These are phyloP conservation scores for Porpolomopsis calyptriformis DNA, from an alignment of 768 basidiomycete species.

Conservation along the genomic window DNA sequence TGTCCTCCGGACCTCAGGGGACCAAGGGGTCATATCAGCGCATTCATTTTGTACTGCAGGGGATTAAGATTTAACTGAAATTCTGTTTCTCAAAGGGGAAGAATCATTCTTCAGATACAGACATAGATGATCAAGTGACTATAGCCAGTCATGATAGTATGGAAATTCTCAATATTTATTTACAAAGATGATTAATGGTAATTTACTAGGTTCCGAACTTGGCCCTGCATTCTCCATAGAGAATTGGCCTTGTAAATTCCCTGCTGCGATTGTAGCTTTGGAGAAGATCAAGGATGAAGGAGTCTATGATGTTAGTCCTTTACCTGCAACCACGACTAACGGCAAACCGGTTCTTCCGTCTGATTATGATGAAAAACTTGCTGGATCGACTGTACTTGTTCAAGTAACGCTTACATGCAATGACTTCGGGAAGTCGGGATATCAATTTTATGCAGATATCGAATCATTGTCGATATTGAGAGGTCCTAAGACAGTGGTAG, in stretches of 20 bases:
- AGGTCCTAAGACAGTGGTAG: not conserved
- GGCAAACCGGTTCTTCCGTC: not conserved
- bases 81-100: too few relatives aligned
- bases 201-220: not conserved
- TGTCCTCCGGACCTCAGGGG: too few relatives aligned
- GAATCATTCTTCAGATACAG: too few relatives aligned
- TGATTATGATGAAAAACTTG: not conserved
- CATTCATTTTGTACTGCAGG: too few relatives aligned
- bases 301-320: not conserved
- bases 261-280: not conserved
- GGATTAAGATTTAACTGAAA: too few relatives aligned
- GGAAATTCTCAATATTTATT: too few relatives aligned
- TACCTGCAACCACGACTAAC: not conserved
- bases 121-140: too few relatives aligned
- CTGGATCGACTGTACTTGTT: not conserved
- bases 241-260: not conserved
- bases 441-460: not conserved
- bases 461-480: not conserved
- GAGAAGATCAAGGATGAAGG: not conserved
- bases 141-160: too few relatives aligned
- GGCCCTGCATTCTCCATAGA: not conserved
- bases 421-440: not conserved
- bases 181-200: too few relatives aligned
- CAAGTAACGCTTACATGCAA: not conserved
- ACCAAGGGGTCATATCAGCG: too few relatives aligned